Evolutionary conservation across 768 basidiomycete species (phyloP).

Genomic region (Leccinum incarnatum): DNA sequence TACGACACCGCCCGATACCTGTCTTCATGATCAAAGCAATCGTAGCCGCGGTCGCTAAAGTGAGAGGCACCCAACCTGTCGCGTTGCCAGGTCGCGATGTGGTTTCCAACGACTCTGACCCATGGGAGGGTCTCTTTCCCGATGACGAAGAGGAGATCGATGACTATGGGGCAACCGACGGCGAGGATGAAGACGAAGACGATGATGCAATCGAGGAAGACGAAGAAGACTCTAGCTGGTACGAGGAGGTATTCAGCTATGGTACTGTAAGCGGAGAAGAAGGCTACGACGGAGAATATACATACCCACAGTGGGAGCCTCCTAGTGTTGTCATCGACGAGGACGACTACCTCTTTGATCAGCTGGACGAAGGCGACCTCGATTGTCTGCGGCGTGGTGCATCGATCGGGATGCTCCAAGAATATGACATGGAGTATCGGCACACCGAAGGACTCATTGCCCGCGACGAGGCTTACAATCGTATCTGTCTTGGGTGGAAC

Average conservation of each 20-base stretch:
- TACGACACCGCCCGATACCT: conserved; percentile 61
- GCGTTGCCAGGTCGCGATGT: conserved; percentile 24
- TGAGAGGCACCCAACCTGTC: conserved; percentile 30
- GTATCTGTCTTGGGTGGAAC: conserved; percentile 69
- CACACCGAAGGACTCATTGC: conserved; percentile 56
- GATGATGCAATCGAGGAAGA: conserved; percentile 30
- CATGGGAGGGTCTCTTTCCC: conserved; percentile 71
- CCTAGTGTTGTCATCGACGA: conserved; percentile 40
- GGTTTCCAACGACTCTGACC: conserved; percentile 47
- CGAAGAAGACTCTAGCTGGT: conserved; percentile 31
- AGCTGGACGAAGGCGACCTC: conserved; percentile 34
- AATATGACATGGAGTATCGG: conserved; percentile 52
- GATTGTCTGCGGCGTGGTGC: conserved; percentile 58
- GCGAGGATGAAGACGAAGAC: conserved; percentile 24
- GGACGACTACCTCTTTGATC: conserved; percentile 35
- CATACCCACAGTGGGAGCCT: conserved; percentile 57
- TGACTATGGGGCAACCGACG: conserved; percentile 27
- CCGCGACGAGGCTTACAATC: conserved; percentile 39
- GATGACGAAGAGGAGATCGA: conserved; percentile 44
- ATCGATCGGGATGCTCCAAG: conserved; percentile 54
- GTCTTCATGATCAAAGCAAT: conserved; percentile 68
- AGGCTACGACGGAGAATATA: conserved; percentile 39
- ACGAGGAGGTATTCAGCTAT: conserved; percentile 35
- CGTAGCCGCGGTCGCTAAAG: conserved; percentile 45
- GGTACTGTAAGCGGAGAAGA: conserved; percentile 36